Evolutionary conservation across 176 grass and related monocot species (phyloP).

Genomic region (Panicum miliaceum): DNA sequence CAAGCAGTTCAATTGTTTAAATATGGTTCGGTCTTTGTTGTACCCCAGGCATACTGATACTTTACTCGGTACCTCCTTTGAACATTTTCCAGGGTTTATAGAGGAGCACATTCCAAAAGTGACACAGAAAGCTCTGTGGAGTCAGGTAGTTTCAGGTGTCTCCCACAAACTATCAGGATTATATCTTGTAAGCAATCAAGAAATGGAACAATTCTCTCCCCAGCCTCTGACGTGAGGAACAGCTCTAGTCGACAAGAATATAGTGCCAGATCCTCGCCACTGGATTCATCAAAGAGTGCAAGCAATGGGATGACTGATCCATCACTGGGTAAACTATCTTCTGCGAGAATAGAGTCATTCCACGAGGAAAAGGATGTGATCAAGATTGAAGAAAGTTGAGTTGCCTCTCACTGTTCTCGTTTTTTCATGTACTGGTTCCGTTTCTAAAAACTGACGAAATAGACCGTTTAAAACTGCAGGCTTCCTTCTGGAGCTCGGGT

Average conservation of each 20-base stretch:
- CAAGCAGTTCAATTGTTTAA: neutral
- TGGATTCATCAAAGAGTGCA: slow-evolving; percentile 67
- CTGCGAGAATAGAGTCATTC: slow-evolving; percentile 76
- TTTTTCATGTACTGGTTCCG: neutral
- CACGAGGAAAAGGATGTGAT: slow-evolving; percentile 77
- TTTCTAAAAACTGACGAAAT: slow-evolving; percentile 45
- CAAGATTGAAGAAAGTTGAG: slow-evolving; percentile 99
- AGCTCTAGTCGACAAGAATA: slow-evolving; percentile 53
- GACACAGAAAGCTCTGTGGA: slow-evolving; percentile 54
- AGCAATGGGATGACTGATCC: slow-evolving; percentile 79
- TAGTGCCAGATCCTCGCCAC: slow-evolving; percentile 63
- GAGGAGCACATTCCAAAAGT: slow-evolving; percentile 48
- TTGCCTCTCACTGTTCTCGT: slow-evolving; percentile 41
- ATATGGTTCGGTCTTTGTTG: slow-evolving; percentile 14
- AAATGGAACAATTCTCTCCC: slow-evolving; percentile 65
- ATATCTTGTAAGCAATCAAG: slow-evolving; percentile 72
- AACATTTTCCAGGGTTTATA: slow-evolving; percentile 53
- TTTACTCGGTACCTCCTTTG: slow-evolving; percentile 26
- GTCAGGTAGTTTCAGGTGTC: slow-evolving; percentile 61
- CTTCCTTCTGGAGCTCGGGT: slow-evolving; percentile 96
- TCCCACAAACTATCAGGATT: slow-evolving; percentile 77
- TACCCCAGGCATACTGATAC: neutral
- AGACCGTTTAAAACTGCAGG: slow-evolving; percentile 56
- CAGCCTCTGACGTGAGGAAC: slow-evolving; percentile 55
- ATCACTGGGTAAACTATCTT: slow-evolving; percentile 64